Percentiles rank a stretch among this genome's conserved stretches.
Evolutionary conservation across 495 filamentous ascomycete species (phyloP).

Genomic region (Hyaloscypha hepaticicola): DNA sequence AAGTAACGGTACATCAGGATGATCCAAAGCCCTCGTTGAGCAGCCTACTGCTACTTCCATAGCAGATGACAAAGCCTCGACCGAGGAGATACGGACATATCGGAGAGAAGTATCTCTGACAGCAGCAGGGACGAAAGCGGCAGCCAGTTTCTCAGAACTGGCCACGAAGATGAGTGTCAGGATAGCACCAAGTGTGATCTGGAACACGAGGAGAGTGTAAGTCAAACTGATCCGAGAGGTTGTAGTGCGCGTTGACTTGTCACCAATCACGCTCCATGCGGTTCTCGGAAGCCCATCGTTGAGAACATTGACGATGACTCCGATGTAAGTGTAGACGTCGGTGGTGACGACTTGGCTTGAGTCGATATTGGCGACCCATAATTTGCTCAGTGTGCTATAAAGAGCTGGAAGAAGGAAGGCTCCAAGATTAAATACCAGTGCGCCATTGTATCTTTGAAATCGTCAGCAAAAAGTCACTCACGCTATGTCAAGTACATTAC

Average conservation of each 20-base stretch:
- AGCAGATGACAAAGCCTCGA: slow-evolving; percentile 59
- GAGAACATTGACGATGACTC: slow-evolving; percentile 62
- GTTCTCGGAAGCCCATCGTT: slow-evolving; percentile 74
- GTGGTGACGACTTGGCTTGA: slow-evolving; percentile 64
- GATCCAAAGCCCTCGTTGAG: slow-evolving; percentile 65
- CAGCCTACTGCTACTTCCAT: slow-evolving; percentile 61
- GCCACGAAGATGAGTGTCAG: slow-evolving; percentile 63
- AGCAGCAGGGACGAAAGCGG: slow-evolving; percentile 61
- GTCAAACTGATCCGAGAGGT: slow-evolving; percentile 56
- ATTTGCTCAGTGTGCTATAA: slow-evolving; percentile 67
- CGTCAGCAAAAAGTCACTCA: neutral
- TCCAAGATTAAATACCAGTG: slow-evolving; percentile 60
- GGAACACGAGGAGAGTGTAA: slow-evolving; percentile 62
- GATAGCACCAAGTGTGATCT: slow-evolving; percentile 53
- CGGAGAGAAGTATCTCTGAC: slow-evolving; percentile 54
- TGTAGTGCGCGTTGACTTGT: slow-evolving; percentile 54
- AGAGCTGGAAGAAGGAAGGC: slow-evolving; percentile 68
- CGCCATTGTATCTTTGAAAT: slow-evolving; percentile 46
- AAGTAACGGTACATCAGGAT: slow-evolving; percentile 69
- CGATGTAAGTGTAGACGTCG: slow-evolving; percentile 53
- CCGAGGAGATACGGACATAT: slow-evolving; percentile 66
- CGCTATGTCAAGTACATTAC: neutral
- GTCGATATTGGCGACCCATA: slow-evolving; percentile 74
- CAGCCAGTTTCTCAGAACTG: slow-evolving; percentile 52
- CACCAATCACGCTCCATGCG: slow-evolving; percentile 69